Base-by-base conservation (phyloP, 768 basidiomycete species). In the Leccinum imitatum region DNA sequence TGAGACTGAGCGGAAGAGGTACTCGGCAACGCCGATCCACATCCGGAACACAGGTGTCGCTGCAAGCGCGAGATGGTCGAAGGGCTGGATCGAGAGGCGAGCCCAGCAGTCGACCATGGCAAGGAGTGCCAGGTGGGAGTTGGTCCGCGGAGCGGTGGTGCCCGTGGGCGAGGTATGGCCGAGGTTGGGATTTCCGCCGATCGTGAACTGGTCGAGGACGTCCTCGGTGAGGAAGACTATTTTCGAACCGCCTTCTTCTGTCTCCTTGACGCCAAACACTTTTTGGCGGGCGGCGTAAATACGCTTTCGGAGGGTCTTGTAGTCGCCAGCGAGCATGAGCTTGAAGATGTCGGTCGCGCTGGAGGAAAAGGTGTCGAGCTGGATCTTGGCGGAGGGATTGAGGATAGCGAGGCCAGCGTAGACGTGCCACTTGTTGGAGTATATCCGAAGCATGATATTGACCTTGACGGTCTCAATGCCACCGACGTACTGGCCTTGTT, bases 91-190 rank as follows among this genome's bases (percentile, higher is more conserved):
- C 0, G 80, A 77, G 54, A 98, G 84, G 54, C 84, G 83, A 8
- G 92, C 89, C 97, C 97, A 99, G 67, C 92, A 95, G 75, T 99
- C 97, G 19, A 98, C 97, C 95, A 99, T 98, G 15, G 95, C 95
- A 52, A 98, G 84, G 8, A 99, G 81, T 9, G 93, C 88, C 57
- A 98, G 85, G 72, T 99, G 96, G 1, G 93, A 95, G 71, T 98
- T 98, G 8, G 84, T 84, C 5, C 63, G 73, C 57, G 64, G 72
- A 3, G 65, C 59, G 56, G 19, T 58, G 44, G 35, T 51, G 15
- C 57, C 61, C 5, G 59, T 57, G 21, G 60, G 56, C n/a, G 60
- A 55, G 48, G 67, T 54, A 54, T 58, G 27, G 5, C 47, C 46
- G 44, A 21, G 69, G 64, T 53, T 61, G 25, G 21, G 47, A 50